Percentiles rank a stretch among this genome's conserved stretches.
Conservation (phyloP, 1,284 basidiomycete genomes). For the Bjerkandera adusta region DNA sequence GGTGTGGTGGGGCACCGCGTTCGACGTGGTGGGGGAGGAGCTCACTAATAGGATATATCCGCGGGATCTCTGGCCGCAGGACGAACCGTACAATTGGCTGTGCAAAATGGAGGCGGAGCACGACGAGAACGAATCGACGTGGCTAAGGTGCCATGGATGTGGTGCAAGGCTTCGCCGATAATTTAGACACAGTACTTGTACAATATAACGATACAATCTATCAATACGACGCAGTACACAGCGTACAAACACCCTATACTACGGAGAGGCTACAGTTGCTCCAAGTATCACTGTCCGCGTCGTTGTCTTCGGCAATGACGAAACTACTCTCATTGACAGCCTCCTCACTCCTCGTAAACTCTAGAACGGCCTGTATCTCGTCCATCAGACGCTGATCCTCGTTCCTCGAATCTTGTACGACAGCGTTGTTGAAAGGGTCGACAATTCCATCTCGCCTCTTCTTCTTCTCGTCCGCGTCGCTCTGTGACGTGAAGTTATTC, state of each 20-base stretch:
- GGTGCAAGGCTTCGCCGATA: too few relatives aligned
- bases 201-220: not conserved
- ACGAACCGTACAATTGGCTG: too few relatives aligned
- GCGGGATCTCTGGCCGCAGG: too few relatives aligned
- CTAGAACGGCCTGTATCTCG: constrained; percentile 17
- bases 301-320: constrained; percentile 15
- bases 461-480: not conserved
- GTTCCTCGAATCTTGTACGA: not conserved
- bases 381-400: constrained; percentile 8
- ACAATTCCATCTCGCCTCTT: not conserved
- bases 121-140: too few relatives aligned
- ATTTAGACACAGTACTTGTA: too few relatives aligned
- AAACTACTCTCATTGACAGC: constrained; percentile 7
- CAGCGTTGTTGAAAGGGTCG: constrained; percentile 1
- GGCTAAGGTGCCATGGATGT: too few relatives aligned
- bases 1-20: too few relatives aligned
- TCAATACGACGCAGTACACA: not conserved
- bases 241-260: not conserved
- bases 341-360: constrained; percentile 8
- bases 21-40: too few relatives aligned
- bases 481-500: not conserved
- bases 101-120: too few relatives aligned
- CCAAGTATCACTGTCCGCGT: constrained; percentile 10
- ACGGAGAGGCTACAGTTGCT: constrained; percentile 11
- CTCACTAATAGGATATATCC: too few relatives aligned